Conservation (phyloP, 2,329 filamentous ascomycete species). For the Bimuria novae-zelandiae region DNA sequence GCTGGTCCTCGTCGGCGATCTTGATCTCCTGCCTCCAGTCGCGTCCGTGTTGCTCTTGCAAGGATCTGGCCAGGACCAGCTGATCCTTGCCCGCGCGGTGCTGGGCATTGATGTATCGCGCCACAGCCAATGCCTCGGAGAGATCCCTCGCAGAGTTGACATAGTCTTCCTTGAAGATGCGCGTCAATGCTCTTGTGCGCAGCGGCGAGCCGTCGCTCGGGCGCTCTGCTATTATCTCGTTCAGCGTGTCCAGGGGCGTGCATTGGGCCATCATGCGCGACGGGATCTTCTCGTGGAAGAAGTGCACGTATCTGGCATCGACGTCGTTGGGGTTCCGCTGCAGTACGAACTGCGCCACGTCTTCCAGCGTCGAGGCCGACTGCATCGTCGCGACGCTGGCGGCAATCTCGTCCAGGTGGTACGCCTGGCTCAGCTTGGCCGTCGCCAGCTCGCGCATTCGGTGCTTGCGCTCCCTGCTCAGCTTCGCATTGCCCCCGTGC, state of each 20-base stretch:
- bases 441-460: slow-evolving; percentile 81
- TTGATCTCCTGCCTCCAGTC: slow-evolving; percentile 58
- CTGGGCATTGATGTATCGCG: slow-evolving; percentile 58
- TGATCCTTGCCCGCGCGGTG: slow-evolving; percentile 57
- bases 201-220: slow-evolving; percentile 69
- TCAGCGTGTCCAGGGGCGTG: slow-evolving; percentile 68
- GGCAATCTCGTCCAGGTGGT: slow-evolving; percentile 80
- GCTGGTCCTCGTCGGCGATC: slow-evolving; percentile 68
- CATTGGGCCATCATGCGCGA: slow-evolving; percentile 72
- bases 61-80: slow-evolving; percentile 56
- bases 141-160: slow-evolving; percentile 72
- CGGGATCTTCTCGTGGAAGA: slow-evolving; percentile 89
- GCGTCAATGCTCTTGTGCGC: slow-evolving; percentile 74
- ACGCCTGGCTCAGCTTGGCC: slow-evolving; percentile 76
- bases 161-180: slow-evolving; percentile 75
- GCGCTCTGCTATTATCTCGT: slow-evolving; percentile 68
- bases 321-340: slow-evolving; percentile 69
- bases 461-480: slow-evolving; percentile 77
- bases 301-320: slow-evolving; percentile 87
- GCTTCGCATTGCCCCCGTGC: slow-evolving; percentile 62
- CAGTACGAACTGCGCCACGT: slow-evolving; percentile 74
- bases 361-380: slow-evolving; percentile 74
- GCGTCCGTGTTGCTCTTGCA: slow-evolving; percentile 46
- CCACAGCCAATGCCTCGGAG: slow-evolving; percentile 65
- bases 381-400: slow-evolving; percentile 85